Evolutionary conservation across 345 rosid genomes (phyloP).

Genomic region (Erucastrum elatum): DNA sequence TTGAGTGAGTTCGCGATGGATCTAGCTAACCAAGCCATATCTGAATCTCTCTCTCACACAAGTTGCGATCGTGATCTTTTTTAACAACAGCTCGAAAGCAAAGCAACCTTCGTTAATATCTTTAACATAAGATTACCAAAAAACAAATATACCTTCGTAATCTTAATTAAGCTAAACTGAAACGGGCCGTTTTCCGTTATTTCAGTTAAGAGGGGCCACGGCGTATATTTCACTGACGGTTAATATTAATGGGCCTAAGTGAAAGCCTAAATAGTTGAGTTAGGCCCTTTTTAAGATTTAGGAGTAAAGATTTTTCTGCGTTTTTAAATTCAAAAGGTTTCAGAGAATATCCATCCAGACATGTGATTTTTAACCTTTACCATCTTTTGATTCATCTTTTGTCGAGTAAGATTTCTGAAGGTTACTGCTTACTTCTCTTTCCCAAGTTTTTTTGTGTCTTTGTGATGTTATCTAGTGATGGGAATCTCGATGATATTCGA

Average conservation of each 20-base stretch:
- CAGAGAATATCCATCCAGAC: too few relatives aligned
- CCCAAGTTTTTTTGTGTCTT: neutral
- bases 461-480: neutral
- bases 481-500: too few relatives aligned
- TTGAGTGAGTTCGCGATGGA: slow-evolving; percentile 77
- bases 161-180: neutral
- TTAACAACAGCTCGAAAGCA: slow-evolving; percentile 16
- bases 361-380: too few relatives aligned
- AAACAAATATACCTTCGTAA: too few relatives aligned
- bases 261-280: too few relatives aligned
- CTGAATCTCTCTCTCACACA: slow-evolving; percentile 22
- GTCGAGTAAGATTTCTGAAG: too few relatives aligned
- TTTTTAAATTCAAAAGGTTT: too few relatives aligned
- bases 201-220: too few relatives aligned
- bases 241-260: neutral
- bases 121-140: too few relatives aligned
- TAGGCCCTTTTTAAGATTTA: too few relatives aligned
- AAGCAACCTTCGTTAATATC: neutral
- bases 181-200: neutral
- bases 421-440: neutral
- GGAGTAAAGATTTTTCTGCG: too few relatives aligned
- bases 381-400: too few relatives aligned
- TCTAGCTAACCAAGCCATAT: slow-evolving; percentile 87
- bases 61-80: slow-evolving; percentile 18
- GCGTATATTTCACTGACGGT: neutral